phyloP scores from a whole-genome alignment of 495 filamentous ascomycete genomes.

The Annulohypoxylon maeteangense region DNA sequence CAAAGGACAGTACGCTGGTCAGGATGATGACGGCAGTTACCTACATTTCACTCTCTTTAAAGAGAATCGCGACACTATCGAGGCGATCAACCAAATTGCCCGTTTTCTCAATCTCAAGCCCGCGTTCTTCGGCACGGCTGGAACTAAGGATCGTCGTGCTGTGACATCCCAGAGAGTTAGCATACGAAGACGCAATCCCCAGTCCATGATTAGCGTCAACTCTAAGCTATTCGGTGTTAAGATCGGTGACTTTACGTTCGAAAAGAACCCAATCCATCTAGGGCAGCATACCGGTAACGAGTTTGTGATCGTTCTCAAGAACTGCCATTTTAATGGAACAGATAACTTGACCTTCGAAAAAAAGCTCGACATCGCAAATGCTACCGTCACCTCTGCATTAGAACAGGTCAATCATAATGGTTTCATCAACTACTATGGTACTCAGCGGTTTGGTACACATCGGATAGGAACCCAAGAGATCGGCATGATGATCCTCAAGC shows the following conservation, averaged over 20 bases:
- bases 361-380: constrained; percentile 50
- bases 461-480: constrained; percentile 80
- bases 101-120: constrained; percentile 73
- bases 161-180: constrained; percentile 88
- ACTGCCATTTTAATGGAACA: constrained; percentile 70
- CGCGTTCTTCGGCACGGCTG: constrained; percentile 82
- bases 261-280: constrained; percentile 73
- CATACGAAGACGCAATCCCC: constrained; percentile 70
- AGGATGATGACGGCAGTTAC: constrained; percentile 71
- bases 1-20: constrained; percentile 22
- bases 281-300: constrained; percentile 90
- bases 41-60: constrained; percentile 96
- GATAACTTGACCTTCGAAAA: constrained; percentile 50
- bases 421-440: constrained; percentile 96
- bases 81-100: constrained; percentile 78
- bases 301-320: constrained; percentile 88
- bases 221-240: constrained; percentile 67
- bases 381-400: constrained; percentile 54
- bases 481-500: constrained; percentile 83
- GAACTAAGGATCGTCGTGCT: constrained; percentile 92
- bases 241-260: constrained; percentile 82
- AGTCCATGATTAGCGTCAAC: constrained; percentile 68
- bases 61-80: constrained; percentile 99
- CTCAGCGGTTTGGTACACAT: constrained; percentile 93
- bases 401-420: constrained; percentile 71